Evolutionary conservation across 345 rosid genomes (phyloP), one percentile per base, ranked within the genome.

Genomic region (Gossypium arboreum): DNA sequence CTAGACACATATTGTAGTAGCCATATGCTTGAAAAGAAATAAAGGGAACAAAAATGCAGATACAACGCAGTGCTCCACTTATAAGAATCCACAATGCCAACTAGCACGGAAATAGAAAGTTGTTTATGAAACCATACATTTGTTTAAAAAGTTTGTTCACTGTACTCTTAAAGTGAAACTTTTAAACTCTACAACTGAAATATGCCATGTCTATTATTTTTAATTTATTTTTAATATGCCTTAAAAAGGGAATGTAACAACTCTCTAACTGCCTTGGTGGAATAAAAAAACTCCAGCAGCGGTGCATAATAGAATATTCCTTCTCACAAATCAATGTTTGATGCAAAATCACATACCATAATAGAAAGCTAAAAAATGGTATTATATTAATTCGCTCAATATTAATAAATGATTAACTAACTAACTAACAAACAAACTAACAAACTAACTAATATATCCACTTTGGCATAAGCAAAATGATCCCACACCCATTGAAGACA

Each of bases 21-120:
- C 90, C 99, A 47, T 86, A 93, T 50, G 89, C 94, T 90, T 95
- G 99, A 84, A 85, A 92, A 56, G 88, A 83, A 66, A 91, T 65
- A 79, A 94, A 94, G 22, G 96, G 98, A 79, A 83, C 76, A 81
- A 90, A 87, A 72, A 83, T 86, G 77, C 86, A 88, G 48, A 85
- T 17, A 48, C 89, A 86, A 59, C 89, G 81, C 72, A 92, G 68
- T 69, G 82, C 86, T 76, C 95, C 97, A 82, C 81, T 25, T 50
- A 86, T 59, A 50, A 94, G 78, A 79, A 87, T 84, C 89, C 75
- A 79, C 75, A 88, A 57, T 79, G 90, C 78, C 85, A 87, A 79
- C 95, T 94, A 83, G 50, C 67, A 84, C 34, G 39, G 64, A 75
- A 81, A 78, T 34, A 84, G 68, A 9, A 75, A 76, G 75, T 25